These are phyloP conservation scores for Pestalotiopsis sp. DNA, from an alignment of 2,329 filamentous ascomycete species.

Conservation along the genomic window DNA sequence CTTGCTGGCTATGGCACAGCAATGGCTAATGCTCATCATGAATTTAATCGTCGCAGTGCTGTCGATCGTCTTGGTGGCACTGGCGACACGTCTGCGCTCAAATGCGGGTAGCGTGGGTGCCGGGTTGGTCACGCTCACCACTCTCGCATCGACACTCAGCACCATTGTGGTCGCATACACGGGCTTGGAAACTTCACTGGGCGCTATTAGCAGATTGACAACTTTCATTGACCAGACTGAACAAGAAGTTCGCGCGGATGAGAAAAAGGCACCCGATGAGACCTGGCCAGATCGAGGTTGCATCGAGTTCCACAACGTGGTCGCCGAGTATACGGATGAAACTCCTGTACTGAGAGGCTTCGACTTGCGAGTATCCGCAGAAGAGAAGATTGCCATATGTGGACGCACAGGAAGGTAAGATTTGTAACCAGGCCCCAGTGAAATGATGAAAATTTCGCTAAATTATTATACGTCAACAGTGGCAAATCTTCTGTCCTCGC, in stretches of 20 bases:
- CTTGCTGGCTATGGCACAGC: slow-evolving; percentile 34
- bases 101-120: slow-evolving; percentile 26
- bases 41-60: slow-evolving; percentile 32
- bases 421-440: background rate
- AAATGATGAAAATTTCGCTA: background rate
- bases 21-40: slow-evolving; percentile 35
- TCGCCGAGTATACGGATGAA: slow-evolving; percentile 33
- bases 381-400: slow-evolving; percentile 19
- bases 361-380: slow-evolving; percentile 7
- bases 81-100: slow-evolving; percentile 31
- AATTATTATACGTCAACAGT: slow-evolving; percentile 20
- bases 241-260: slow-evolving; percentile 23
- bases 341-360: background rate
- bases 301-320: slow-evolving; percentile 33
- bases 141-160: slow-evolving; percentile 21
- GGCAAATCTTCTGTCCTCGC: slow-evolving; percentile 48
- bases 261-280: slow-evolving; percentile 19
- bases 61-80: slow-evolving; percentile 29
- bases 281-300: slow-evolving; percentile 35
- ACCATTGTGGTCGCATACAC: slow-evolving; percentile 26
- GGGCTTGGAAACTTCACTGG: slow-evolving; percentile 27
- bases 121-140: slow-evolving; percentile 23
- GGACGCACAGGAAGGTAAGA: slow-evolving; percentile 20
- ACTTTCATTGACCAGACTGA: slow-evolving; percentile 27
- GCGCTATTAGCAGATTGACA: slow-evolving; percentile 21